These are phyloP conservation scores for Ophiostoma sp. DNA, from an alignment of 2,329 filamentous ascomycete genomes.

Conservation along the genomic window DNA sequence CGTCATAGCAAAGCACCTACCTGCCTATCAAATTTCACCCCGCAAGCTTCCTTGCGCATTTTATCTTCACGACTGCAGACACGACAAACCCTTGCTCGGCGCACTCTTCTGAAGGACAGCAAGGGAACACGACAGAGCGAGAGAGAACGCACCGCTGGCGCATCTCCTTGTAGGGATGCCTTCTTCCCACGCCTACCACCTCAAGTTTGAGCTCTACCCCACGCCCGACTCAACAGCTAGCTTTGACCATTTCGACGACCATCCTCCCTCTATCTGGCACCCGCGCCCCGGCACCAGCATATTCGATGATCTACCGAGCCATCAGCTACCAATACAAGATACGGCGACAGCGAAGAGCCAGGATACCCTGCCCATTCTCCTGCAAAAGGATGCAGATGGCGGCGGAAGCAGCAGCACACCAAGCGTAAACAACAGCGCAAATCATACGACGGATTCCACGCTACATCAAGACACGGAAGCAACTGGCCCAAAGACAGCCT, in stretches of 20 bases:
- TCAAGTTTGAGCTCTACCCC: conserved; percentile 61
- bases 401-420: background rate
- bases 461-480: background rate
- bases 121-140: background rate
- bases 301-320: conserved; percentile 52
- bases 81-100: background rate
- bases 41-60: background rate
- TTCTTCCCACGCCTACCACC: conserved; percentile 58
- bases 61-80: background rate
- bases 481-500: conserved; percentile 39
- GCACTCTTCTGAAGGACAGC: background rate
- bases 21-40: background rate
- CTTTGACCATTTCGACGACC: background rate
- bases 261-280: conserved; percentile 40
- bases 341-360: background rate
- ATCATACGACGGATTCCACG: conserved; percentile 24
- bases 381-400: background rate
- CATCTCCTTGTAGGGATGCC: conserved; percentile 42
- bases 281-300: conserved; percentile 46
- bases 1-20: conserved; percentile 5
- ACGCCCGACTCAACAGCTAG: conserved; percentile 36
- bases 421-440: conserved; percentile 4
- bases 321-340: conserved; percentile 33
- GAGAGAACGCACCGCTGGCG: background rate
- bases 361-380: background rate